These are phyloP conservation scores for Talaromyces verruculosus DNA, from an alignment of 2,329 filamentous ascomycete species.

Conservation along the genomic window DNA sequence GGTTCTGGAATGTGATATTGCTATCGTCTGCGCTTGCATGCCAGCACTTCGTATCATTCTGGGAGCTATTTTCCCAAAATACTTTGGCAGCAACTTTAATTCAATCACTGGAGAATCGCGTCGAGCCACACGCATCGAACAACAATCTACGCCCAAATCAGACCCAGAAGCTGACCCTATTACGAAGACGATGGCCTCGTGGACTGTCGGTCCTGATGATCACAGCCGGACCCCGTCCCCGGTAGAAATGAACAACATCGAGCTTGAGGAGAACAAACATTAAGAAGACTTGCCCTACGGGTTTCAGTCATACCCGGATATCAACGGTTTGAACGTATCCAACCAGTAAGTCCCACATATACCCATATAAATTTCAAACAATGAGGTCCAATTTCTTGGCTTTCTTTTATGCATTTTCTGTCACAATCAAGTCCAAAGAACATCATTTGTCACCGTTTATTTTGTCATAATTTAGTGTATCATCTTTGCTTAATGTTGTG, in stretches of 20 bases:
- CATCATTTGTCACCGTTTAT: not conserved
- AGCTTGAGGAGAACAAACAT: not conserved
- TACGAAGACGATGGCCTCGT: conserved; percentile 11
- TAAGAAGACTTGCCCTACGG: not conserved
- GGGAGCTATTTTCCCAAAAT: conserved; percentile 16
- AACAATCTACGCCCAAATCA: not conserved
- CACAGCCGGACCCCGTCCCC: conserved; percentile 16
- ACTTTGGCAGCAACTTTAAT: conserved; percentile 21
- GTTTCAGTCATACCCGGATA: too few relatives aligned
- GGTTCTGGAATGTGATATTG: conserved; percentile 45
- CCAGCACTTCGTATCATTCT: conserved; percentile 21
- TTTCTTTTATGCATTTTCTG: not conserved
- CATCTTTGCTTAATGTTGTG: not conserved
- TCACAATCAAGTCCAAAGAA: not conserved
- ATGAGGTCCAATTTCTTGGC: not conserved
- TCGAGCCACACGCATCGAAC: not conserved
- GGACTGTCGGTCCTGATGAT: conserved; percentile 11
- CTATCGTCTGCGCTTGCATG: conserved; percentile 49
- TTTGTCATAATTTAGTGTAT: not conserved
- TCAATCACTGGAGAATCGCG: conserved; percentile 9
- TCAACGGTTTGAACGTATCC: too few relatives aligned
- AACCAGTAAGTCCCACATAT: not conserved
- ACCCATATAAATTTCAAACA: not conserved
- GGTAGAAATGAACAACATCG: conserved; percentile 15
- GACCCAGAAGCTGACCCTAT: conserved; percentile 17